Evolutionary conservation across 495 filamentous ascomycete species (phyloP), one percentile per base, ranked within the genome.

Genomic region (Corynascus novoguineensis): DNA sequence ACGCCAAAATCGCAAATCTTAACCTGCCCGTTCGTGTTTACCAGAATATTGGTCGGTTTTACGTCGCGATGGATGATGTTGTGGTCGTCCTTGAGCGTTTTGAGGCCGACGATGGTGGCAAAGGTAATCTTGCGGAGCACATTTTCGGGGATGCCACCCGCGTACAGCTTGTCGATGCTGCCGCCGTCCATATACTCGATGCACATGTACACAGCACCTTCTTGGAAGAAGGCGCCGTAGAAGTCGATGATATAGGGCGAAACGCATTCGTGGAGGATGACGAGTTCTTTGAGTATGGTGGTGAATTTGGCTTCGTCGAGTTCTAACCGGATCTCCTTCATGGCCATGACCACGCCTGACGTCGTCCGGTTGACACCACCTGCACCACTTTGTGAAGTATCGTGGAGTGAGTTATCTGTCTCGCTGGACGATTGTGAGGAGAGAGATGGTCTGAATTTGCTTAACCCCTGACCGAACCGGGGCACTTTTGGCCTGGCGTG

Each of bases 1-100:
- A 99, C 93, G 63, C 93, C 93, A 67, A 99, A 99, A 71, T 99
- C 93, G 72, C 93, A 99, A 48, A 99, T 95, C 72, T 99, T 99
- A 71, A 97, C 78, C 65, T 97, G 91, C 3, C 93, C 93, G 45
- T 81, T 78, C 14, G 84, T 88, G 71, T 97, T 97, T 66, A 90
- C 83, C 28, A 99, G 77, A 52, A 99, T 96, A 61, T 99, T 99
- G 17, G 93, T 99, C 15, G 93, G 93, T 68, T 99, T 99, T 57
- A 99, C 95, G 67, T 99, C 93, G 53, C 93, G 85, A 66, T 99
- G 93, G 67, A 99, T 99, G 72, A 99, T 99, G 66, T 97, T 97
- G 75, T 99, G 95, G 51, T 97, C 92, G 58, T 99, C 93, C 67
- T 99, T 99, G 57, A 99, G 74, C 12, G 84, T 79, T 73, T 93